These are phyloP conservation scores for Boletales sp. DNA, from an alignment of 768 basidiomycete species.

Conservation along the genomic window DNA sequence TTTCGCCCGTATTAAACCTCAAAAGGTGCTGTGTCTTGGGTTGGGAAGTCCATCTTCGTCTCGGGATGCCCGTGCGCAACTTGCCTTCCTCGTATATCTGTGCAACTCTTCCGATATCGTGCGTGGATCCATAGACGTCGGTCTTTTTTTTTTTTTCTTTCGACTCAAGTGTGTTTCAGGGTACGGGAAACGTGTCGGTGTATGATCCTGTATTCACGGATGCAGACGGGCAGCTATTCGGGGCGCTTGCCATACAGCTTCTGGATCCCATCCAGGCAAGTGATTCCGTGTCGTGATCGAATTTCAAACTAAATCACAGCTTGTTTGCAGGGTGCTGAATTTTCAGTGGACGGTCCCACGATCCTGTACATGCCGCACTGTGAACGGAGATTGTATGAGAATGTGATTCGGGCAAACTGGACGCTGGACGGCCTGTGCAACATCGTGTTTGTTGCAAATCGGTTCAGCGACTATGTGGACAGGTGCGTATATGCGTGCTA, in stretches of 20 bases:
- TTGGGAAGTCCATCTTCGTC: conserved; percentile 69
- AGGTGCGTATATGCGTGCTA: conserved; percentile 40
- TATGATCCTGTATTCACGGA: conserved; percentile 76
- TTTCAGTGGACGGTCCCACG: conserved; percentile 42
- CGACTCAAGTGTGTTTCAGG: conserved; percentile 33
- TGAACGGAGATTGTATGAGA: conserved; percentile 67
- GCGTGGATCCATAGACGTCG: conserved; percentile 31
- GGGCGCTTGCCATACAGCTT: conserved; percentile 31
- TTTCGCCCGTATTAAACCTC: conserved; percentile 19
- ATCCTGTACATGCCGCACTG: conserved; percentile 81
- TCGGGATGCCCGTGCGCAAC: conserved; percentile 60
- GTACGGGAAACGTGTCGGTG: conserved; percentile 43
- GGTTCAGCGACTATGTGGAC: conserved; percentile 61
- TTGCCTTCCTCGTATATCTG: conserved; percentile 58
- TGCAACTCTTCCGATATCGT: conserved; percentile 58
- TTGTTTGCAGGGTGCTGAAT: conserved; percentile 30
- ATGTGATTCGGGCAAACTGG: conserved; percentile 62
- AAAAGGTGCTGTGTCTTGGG: conserved; percentile 61
- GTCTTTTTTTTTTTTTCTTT: too few species aligned
- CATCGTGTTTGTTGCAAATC: conserved; percentile 63
- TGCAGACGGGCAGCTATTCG: conserved; percentile 53
- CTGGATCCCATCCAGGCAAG: conserved; percentile 50
- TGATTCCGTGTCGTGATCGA: conserved; percentile 19
- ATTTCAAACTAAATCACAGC: conserved; percentile 8
- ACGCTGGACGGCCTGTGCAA: conserved; percentile 39